phyloP scores from a whole-genome alignment of 192 early-diverging fungal genomes.

The Podila clonocystis region DNA sequence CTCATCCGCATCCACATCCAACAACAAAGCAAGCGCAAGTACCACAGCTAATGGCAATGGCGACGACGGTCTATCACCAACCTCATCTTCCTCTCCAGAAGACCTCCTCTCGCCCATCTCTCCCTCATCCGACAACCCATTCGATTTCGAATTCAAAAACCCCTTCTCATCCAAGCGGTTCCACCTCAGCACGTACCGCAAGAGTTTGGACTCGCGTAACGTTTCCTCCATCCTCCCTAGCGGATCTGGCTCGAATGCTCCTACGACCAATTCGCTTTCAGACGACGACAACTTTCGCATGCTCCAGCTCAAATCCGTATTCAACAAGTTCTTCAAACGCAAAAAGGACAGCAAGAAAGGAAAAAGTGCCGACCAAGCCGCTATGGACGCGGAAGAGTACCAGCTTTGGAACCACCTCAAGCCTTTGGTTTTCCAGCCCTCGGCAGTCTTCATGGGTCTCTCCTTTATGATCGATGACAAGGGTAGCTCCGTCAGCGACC shows the following conservation, averaged over 20 bases:
- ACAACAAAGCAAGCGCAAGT: neutral
- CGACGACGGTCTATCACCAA: neutral
- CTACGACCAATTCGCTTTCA: neutral
- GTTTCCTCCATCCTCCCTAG: neutral
- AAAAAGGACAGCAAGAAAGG: constrained; percentile 38
- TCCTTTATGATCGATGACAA: constrained; percentile 52
- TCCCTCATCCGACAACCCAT: constrained; percentile 22
- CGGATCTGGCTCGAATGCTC: neutral
- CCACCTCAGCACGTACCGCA: constrained; percentile 23
- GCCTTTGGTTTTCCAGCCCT: constrained; percentile 36
- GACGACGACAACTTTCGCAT: constrained; percentile 28
- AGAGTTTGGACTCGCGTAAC: constrained; percentile 24
- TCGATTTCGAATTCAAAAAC: constrained; percentile 40
- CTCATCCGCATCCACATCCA: neutral
- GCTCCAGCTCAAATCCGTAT: constrained; percentile 31
- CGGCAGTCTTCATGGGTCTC: constrained; percentile 47
- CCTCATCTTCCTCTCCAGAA: neutral
- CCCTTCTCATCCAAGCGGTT: constrained; percentile 16
- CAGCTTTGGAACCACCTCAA: constrained; percentile 42
- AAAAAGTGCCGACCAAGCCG: constrained; percentile 26
- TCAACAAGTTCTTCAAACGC: constrained; percentile 46
- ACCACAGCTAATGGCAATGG: neutral
- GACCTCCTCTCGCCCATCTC: constrained; percentile 1
- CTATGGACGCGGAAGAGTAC: constrained; percentile 29
- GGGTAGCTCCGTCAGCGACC: constrained; percentile 20